Evolutionary conservation across 2,329 filamentous ascomycete species (phyloP).

Genomic region (Stylonectria norvegica): DNA sequence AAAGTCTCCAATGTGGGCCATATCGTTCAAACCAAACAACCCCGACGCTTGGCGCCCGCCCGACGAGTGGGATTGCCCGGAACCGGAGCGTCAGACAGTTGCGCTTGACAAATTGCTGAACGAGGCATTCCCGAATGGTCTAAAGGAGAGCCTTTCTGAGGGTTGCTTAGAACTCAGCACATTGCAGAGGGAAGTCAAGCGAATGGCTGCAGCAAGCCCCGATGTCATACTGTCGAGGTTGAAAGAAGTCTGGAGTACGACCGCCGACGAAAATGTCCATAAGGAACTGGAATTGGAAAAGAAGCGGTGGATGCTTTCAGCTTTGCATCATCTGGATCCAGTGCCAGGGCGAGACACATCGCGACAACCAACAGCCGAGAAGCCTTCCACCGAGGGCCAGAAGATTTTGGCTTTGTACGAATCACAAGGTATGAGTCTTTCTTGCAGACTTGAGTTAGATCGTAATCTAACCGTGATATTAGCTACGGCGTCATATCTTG

Average conservation of each 20-base stretch:
- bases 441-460: background rate
- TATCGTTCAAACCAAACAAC: slow-evolving; percentile 32
- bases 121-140: slow-evolving; percentile 1
- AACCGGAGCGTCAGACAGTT: background rate
- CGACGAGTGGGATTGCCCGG: slow-evolving; percentile 39
- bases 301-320: slow-evolving; percentile 59
- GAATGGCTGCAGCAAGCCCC: slow-evolving; percentile 22
- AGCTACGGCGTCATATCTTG: slow-evolving; percentile 51
- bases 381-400: background rate
- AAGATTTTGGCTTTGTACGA: slow-evolving; percentile 51
- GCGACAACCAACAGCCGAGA: background rate
- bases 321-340: slow-evolving; percentile 47
- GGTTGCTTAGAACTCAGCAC: slow-evolving; percentile 2
- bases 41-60: slow-evolving; percentile 45
- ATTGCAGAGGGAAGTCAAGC: slow-evolving; percentile 14
- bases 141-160: background rate
- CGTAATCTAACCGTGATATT: background rate
- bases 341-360: slow-evolving; percentile 16
- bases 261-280: slow-evolving; percentile 8
- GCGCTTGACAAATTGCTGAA: background rate
- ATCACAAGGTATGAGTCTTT: slow-evolving; percentile 38
- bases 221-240: slow-evolving; percentile 52
- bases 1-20: slow-evolving; percentile 16
- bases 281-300: slow-evolving; percentile 47
- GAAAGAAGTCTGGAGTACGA: slow-evolving; percentile 33